Evolutionary conservation across 192 early-diverging fungal genomes (phyloP), one percentile per base, ranked within the genome.

Genomic region (Entophlyctis helioformis): DNA sequence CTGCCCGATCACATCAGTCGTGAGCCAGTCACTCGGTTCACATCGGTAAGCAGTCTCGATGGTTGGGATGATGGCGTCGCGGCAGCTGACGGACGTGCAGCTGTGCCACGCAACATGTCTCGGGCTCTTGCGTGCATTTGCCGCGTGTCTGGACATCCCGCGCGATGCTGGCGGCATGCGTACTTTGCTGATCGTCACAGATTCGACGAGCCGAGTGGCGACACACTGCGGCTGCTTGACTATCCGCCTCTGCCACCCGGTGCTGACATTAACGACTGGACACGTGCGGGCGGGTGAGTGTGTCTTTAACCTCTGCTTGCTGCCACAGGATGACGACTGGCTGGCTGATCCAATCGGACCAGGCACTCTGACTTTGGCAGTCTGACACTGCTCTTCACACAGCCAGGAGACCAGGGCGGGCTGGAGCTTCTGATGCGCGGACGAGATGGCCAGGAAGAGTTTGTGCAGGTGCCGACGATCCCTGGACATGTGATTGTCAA

Each of bases 351-450:
- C n/a, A n/a, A n/a, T 70, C 16, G 39, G 75, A 27, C 76, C 70
- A 15, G 66, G 2, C 54, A 67, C 67, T 41, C 81, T 0, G 82
- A 85, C 51, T 85, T 84, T 53, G 82, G 82, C 8, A 71, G 72
- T 0, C 51, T 83, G 18, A 83, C 81, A 3, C 42, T 83, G 3
- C 46, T 85, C 24, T 80, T 83, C 51, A 81, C 82, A 54, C 63
- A 78, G 48, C n/a, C n/a, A n/a, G n/a, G n/a, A n/a, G 72, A 80
- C 37, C 56, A 71, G 13, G 61, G 57, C 1, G 57, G 61, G 16
- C 35, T 63, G 16, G 41, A 63, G 43, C 52, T 60, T 3, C 53
- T 53, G 22, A 31, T 47, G 10, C 45, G 39, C 29, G 50, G n/a
- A n/a, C n/a, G n/a, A n/a, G n/a, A n/a, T n/a, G n/a, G n/a, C n/a